Evolutionary conservation across 495 filamentous ascomycete genomes (phyloP).

Genomic region (Neurospora hispaniola): DNA sequence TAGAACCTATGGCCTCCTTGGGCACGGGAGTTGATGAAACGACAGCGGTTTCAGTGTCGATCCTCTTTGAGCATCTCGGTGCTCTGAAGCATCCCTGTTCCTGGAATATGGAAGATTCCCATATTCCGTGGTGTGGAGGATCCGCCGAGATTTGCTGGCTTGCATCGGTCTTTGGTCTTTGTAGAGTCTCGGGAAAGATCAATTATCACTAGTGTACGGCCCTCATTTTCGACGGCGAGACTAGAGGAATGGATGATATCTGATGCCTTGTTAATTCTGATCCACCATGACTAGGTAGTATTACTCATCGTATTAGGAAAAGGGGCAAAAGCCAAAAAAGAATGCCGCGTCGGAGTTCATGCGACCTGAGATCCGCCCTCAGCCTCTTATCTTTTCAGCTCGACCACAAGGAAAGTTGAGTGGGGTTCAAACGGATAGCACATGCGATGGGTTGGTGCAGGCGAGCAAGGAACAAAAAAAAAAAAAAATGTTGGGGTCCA

Average conservation of each 20-base stretch:
- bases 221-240: neutral
- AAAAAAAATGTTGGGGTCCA: neutral
- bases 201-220: neutral
- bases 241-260: neutral
- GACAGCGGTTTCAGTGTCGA: slow-evolving; percentile 15
- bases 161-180: neutral
- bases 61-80: neutral
- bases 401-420: neutral
- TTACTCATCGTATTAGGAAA: neutral
- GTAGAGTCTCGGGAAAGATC: neutral
- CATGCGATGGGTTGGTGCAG: neutral
- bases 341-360: neutral
- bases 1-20: neutral
- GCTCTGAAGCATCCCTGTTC: neutral
- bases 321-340: neutral
- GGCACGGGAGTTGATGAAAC: slow-evolving; percentile 16
- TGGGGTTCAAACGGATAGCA: neutral
- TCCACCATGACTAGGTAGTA: neutral
- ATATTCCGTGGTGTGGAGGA: neutral
- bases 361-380: neutral
- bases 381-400: neutral
- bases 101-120: neutral
- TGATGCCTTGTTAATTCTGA: neutral
- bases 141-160: neutral
- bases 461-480: neutral